Evolutionary conservation across 768 basidiomycete genomes (phyloP).

Genomic region (Amanita phalloides): DNA sequence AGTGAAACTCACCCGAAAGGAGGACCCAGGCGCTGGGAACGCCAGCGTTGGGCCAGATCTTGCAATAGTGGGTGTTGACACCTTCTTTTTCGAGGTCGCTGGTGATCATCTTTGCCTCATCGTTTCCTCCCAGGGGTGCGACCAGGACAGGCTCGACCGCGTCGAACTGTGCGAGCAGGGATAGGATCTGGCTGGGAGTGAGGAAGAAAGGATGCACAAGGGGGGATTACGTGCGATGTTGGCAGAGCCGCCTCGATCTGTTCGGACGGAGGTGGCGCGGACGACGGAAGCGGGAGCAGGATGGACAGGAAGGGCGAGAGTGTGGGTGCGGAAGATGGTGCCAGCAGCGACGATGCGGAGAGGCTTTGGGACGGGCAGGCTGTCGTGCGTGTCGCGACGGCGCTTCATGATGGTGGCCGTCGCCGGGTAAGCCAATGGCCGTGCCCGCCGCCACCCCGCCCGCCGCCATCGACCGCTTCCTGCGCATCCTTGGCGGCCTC

Average conservation of each 20-base stretch:
- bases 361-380: conserved; percentile 22
- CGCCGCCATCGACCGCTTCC: conserved; percentile 23
- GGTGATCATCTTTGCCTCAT: conserved; percentile 55
- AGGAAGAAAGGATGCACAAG: background rate
- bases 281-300: conserved; percentile 46
- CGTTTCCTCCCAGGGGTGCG: conserved; percentile 63
- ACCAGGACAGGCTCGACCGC: conserved; percentile 57
- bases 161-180: conserved; percentile 63
- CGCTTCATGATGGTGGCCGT: conserved; percentile 16
- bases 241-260: conserved; percentile 63
- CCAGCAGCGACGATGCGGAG: conserved; percentile 72
- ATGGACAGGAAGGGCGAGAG: conserved; percentile 48
- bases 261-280: conserved; percentile 64
- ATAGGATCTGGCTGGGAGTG: conserved; percentile 33
- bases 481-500: conserved; percentile 30
- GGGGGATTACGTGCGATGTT: conserved; percentile 28
- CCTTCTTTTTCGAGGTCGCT: conserved; percentile 56
- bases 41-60: conserved; percentile 58
- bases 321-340: conserved; percentile 72
- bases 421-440: too few species aligned
- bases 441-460: background rate
- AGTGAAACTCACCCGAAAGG: conserved; percentile 45
- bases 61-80: conserved; percentile 63
- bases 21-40: conserved; percentile 80
- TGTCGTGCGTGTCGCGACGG: conserved; percentile 31